Percentiles rank a stretch among this genome's conserved stretches.
These are phyloP conservation scores for Penicillium sp. DNA, from an alignment of 2,329 filamentous ascomycete genomes.

Conservation along the genomic window DNA sequence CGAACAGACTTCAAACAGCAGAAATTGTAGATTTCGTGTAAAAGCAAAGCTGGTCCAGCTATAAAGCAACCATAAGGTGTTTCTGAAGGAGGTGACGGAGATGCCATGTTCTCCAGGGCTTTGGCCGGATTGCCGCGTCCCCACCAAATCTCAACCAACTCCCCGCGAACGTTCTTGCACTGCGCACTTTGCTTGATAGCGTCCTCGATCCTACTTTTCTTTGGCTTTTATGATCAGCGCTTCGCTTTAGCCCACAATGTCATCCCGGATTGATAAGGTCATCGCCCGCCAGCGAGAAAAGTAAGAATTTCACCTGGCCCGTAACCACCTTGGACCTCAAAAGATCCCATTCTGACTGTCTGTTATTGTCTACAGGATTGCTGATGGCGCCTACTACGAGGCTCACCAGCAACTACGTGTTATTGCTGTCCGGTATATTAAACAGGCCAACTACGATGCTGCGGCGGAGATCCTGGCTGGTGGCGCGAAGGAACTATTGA, in stretches of 20 bases:
- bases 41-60: neutral
- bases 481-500: constrained; percentile 77
- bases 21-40: neutral
- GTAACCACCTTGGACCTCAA: neutral
- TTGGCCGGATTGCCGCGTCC: constrained; percentile 11
- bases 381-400: constrained; percentile 93
- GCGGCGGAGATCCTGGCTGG: constrained; percentile 83
- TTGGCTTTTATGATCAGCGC: neutral
- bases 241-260: constrained; percentile 29
- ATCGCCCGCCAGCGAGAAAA: constrained; percentile 75
- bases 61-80: neutral
- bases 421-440: constrained; percentile 89
- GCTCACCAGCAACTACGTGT: constrained; percentile 97
- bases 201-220: neutral
- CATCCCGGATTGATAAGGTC: constrained; percentile 62
- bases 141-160: constrained; percentile 18
- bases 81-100: constrained; percentile 1
- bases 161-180: constrained; percentile 16
- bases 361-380: constrained; percentile 58
- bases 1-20: neutral
- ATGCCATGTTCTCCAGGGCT: constrained; percentile 1
- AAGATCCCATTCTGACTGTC: constrained; percentile 13
- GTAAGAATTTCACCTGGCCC: constrained; percentile 41
- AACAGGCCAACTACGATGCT: constrained; percentile 76
- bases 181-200: neutral